Evolutionary conservation across 2,329 filamentous ascomycete genomes (phyloP), one percentile per base, ranked within the genome.

Genomic region (Remersonia thermophila): DNA sequence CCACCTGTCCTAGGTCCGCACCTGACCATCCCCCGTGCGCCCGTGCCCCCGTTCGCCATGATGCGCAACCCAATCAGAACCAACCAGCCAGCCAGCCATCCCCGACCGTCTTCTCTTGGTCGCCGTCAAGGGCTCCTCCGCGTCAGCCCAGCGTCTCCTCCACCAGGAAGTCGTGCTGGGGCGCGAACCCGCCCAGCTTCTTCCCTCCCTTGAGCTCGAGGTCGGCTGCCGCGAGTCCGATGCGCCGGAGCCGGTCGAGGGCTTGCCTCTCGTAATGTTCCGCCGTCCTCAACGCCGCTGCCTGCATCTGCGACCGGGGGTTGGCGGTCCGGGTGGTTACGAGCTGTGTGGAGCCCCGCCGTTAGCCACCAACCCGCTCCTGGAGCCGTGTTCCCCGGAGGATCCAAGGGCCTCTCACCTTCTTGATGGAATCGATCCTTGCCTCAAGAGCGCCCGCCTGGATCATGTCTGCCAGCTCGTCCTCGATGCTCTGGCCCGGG

Each of bases 371-470:
- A n/a, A n/a, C n/a, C n/a, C n/a, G n/a, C n/a, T n/a, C n/a, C n/a
- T n/a, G n/a, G n/a, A n/a, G n/a, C n/a, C n/a, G 23, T 27, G 11
- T n/a, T 27, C 11, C n/a, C n/a, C n/a, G n/a, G n/a, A n/a, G n/a
- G n/a, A n/a, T n/a, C n/a, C n/a, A 23, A 23, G 20, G 20, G 20
- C 20, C 27, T 50, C 57, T 46, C 60, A 79, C 77, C 54, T 75
- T 71, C 48, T 91, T 81, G 40, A 93, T 84, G 0, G 83, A 72
- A 54, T 98, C 86, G 41, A 98, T 80, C 18, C 85, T 73, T 7
- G 85, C 86, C 46, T 86, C 69, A 9, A 98, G 63, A 1, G 68
- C 68, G 7, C 77, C 77, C 10, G 67, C 64, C 35, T 77, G 68
- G 49, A 98, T 95, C 74, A 96, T 82, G 1, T 58, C 55, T 18